Evolutionary conservation across 169 alveolate genomes (phyloP).

Genomic region (Plasmodium cynomolgi): DNA sequence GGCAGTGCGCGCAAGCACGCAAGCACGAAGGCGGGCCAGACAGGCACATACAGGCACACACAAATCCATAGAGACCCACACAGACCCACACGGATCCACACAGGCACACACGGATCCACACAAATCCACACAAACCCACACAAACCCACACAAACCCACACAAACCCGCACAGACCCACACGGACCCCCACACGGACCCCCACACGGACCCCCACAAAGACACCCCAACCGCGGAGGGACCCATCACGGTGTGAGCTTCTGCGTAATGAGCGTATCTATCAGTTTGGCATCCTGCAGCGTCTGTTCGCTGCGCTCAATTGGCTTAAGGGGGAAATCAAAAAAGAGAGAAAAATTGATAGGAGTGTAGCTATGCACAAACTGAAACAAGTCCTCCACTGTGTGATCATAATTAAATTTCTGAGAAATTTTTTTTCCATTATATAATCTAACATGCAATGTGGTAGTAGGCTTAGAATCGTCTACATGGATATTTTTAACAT

Average conservation of each 20-base stretch:
- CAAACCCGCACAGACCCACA: no score
- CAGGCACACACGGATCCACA: no score
- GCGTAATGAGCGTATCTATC: slow-evolving; percentile 41
- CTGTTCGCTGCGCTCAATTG: slow-evolving; percentile 4
- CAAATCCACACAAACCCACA: no score
- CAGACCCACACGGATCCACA: no score
- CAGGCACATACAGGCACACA: no score
- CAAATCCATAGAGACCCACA: no score
- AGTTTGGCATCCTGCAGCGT: slow-evolving; percentile 29
- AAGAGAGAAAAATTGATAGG: slow-evolving; percentile 51
- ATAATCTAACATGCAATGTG: slow-evolving; percentile 50
- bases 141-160: no score
- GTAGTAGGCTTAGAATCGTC: slow-evolving; percentile 52
- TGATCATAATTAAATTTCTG: slow-evolving; percentile 69
- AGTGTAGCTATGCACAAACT: slow-evolving; percentile 26
- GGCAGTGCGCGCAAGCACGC: neutral
- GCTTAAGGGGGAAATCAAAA: slow-evolving; percentile 66
- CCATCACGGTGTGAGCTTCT: slow-evolving; percentile 12
- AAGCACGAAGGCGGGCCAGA: no score
- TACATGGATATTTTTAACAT: slow-evolving; percentile 16
- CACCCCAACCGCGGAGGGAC: no score
- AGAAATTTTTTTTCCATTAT: slow-evolving; percentile 54
- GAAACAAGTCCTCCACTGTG: slow-evolving; percentile 69
- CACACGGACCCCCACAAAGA: neutral
- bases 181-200: neutral